Conservation (phyloP, 371 early-diverging fungal species). For the Syncephalastrum contaminatum region DNA sequence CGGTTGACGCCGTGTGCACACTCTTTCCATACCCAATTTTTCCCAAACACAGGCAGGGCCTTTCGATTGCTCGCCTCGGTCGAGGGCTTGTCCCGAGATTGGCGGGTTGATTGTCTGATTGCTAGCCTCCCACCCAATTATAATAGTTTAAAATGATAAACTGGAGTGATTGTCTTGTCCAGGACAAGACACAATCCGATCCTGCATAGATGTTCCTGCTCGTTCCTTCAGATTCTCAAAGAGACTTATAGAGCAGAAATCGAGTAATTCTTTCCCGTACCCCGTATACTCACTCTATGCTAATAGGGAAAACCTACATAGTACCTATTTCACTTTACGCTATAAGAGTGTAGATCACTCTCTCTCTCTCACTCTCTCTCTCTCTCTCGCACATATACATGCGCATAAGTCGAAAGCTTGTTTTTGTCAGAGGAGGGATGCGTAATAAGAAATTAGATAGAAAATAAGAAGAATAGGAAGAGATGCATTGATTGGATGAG, state of each 20-base stretch:
- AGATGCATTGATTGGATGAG: no score
- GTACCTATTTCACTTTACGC: no score
- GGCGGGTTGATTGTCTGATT: neutral
- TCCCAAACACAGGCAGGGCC: slow-evolving; percentile 43
- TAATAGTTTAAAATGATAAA: neutral
- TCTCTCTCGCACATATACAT: slow-evolving; percentile 4
- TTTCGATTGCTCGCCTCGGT: slow-evolving; percentile 23
- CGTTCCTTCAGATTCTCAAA: no score
- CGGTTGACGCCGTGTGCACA: slow-evolving; percentile 45
- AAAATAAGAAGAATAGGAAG: no score
- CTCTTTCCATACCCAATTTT: slow-evolving; percentile 30
- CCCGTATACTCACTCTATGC: neutral
- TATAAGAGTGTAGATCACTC: no score
- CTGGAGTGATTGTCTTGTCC: neutral
- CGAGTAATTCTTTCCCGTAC: neutral
- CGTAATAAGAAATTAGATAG: neutral
- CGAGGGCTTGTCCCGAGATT: slow-evolving; percentile 12
- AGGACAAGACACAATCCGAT: neutral
- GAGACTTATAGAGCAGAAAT: no score
- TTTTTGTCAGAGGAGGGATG: slow-evolving; percentile 7
- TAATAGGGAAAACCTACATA: neutral
- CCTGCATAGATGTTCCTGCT: neutral
- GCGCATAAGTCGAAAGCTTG: neutral
- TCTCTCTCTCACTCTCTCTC: no score
- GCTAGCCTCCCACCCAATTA: neutral